Percentiles rank a stretch among this genome's conserved stretches.
These are phyloP conservation scores for Pistacia vera DNA, from an alignment of 345 rosid genomes.

Conservation along the genomic window DNA sequence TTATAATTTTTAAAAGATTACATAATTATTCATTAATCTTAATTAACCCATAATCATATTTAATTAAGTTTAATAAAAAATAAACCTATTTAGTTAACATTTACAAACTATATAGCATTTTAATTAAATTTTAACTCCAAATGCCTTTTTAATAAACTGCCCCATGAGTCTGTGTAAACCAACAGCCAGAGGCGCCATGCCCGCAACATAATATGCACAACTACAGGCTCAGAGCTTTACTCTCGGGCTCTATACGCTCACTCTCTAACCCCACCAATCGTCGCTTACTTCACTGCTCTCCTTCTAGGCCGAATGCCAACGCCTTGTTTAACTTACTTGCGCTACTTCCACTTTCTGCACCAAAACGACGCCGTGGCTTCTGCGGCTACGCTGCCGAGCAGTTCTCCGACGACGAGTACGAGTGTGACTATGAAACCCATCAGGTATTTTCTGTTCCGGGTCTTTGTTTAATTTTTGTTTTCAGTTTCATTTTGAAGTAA, in stretches of 20 bases:
- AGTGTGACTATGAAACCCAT: slow-evolving; percentile 77
- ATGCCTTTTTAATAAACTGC: no score
- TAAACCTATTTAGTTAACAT: no score
- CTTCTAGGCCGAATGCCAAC: neutral
- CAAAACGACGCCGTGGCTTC: slow-evolving; percentile 37
- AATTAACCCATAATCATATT: no score
- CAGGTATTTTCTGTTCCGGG: slow-evolving; percentile 48
- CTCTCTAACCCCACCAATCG: slow-evolving; percentile 14
- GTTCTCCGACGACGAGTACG: slow-evolving; percentile 95
- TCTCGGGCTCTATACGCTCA: slow-evolving; percentile 14
- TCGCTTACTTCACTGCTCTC: neutral
- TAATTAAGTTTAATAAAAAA: no score
- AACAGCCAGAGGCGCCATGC: neutral
- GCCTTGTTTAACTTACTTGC: slow-evolving; percentile 29
- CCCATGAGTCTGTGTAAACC: no score
- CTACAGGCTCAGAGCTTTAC: neutral
- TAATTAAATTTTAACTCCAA: no score
- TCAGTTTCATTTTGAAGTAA: no score
- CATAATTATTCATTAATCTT: no score
- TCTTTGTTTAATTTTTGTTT: neutral
- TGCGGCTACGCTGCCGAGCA: slow-evolving; percentile 69
- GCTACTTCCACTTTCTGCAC: slow-evolving; percentile 23
- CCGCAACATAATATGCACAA: neutral
- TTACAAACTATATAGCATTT: no score
- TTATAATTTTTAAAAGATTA: no score